Evolutionary conservation across 148 eudicot genomes (phyloP), one percentile per base, ranked within the genome.

Genomic region (Gaultheria prostrata): DNA sequence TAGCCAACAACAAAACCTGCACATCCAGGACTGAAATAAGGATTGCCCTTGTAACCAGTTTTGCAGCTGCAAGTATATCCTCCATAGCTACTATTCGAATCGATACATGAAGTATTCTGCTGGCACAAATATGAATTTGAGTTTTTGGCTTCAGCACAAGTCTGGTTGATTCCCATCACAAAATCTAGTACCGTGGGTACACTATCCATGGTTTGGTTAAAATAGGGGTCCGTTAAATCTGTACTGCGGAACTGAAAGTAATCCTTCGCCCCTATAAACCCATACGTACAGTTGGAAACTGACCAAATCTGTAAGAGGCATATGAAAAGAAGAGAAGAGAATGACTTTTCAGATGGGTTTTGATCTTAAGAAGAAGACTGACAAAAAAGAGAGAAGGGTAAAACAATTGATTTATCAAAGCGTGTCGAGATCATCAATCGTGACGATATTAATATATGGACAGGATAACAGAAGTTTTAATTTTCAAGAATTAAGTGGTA

Each of bases 21-120:
- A 73, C 82, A 39, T 39, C 43, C 43, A 39, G 43, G 43, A 39
- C 6, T 39, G 7, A 39, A 6, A 39, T 39, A 39, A 83, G 84
- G 88, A 80, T 88, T 86, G 18, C 87, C 90, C 15, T 73, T 14
- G 1, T 80, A 86, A 14, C 88, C 88, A 15, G 72, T 14, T 0
- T 73, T 21, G 81, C 90, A 90, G 48, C 49, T 79, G 63, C 92
- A 90, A 1, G 67, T 74, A 14, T 88, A 88, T 1, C 92, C 92
- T 8, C 65, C 78, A 63, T 18, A 1, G 0, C 80, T 85, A 35
- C n/a, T 35, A 8, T 76, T 82, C 1, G 65, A 69, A 35, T 90
- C 88, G 3, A 18, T 33, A 4, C 88, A 89, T 3, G 0, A 0
- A 6, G 87, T 83, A 45, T 90, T 82, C 39, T 79, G 57, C 43